phyloP scores from a whole-genome alignment of 768 basidiomycete genomes.

The Leccinum truebloodii region DNA sequence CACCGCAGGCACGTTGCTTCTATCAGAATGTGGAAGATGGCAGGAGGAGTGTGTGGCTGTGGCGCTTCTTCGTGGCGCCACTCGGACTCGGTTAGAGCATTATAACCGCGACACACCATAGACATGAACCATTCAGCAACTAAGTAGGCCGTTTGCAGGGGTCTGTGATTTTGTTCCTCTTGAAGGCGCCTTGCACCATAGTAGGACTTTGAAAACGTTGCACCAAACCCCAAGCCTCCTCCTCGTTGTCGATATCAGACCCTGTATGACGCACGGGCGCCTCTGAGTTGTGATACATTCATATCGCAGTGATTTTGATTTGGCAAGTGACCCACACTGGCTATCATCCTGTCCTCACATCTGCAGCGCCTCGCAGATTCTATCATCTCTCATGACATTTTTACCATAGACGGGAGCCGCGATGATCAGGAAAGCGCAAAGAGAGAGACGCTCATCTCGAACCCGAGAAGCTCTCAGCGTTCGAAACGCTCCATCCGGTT shows the following conservation, averaged over 20 bases:
- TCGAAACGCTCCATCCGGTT: slow-evolving; percentile 1
- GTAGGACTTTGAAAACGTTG: neutral
- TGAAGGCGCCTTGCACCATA: neutral
- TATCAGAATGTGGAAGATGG: neutral
- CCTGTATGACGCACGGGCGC: neutral
- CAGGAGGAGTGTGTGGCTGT: neutral
- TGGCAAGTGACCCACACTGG: neutral
- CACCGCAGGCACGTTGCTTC: slow-evolving; percentile 14
- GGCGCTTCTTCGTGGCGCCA: neutral
- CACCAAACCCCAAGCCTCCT: slow-evolving; percentile 5
- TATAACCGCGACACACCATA: no score
- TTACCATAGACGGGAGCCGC: neutral
- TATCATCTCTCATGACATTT: neutral
- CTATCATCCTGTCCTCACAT: neutral
- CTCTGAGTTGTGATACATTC: neutral
- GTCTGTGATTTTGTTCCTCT: neutral
- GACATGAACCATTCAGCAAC: no score
- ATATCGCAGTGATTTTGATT: neutral
- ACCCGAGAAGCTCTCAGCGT: slow-evolving; percentile 14
- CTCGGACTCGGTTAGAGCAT: no score
- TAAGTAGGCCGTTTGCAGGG: no score
- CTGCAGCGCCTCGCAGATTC: neutral
- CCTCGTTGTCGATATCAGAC: slow-evolving; percentile 12
- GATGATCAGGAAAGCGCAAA: neutral
- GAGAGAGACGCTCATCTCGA: slow-evolving; percentile 9